A percentile compares a stretch with the other conserved stretches of the same genome.
phyloP scores from a whole-genome alignment of 179 eudicot genomes.

The Actinidia arguta region DNA sequence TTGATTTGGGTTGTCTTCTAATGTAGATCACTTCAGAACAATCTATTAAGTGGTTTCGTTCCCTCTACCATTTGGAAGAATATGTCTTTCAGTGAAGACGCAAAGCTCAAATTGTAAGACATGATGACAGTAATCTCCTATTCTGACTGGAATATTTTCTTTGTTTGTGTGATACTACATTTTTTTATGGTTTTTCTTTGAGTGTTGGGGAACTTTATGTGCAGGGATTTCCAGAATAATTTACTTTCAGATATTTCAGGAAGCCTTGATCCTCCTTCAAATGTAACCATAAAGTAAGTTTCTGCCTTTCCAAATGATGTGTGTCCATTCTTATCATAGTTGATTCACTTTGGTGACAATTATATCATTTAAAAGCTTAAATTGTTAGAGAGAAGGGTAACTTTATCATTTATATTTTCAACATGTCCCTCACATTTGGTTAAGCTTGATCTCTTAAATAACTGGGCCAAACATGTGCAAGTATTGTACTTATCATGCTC shows the following conservation, averaged over 20 bases:
- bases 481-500: too few relatives aligned
- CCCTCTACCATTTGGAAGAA: constrained; percentile 67
- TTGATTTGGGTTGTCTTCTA: too few relatives aligned
- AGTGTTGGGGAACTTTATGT: constrained; percentile 18
- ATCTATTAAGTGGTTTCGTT: constrained; percentile 64
- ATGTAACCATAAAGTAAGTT: constrained; percentile 69
- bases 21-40: constrained; percentile 68
- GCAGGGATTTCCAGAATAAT: constrained; percentile 85
- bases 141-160: not conserved
- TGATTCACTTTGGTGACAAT: too few relatives aligned
- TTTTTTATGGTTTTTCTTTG: not conserved
- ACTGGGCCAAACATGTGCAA: too few relatives aligned
- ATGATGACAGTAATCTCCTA: not conserved
- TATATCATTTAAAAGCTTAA: too few relatives aligned
- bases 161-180: not conserved
- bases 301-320: not conserved
- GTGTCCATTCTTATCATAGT: too few relatives aligned
- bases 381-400: too few relatives aligned
- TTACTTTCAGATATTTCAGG: constrained; percentile 55
- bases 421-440: too few relatives aligned
- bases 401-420: too few relatives aligned
- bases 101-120: constrained; percentile 63
- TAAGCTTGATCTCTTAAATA: too few relatives aligned
- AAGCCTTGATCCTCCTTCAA: constrained; percentile 53
- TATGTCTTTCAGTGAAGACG: constrained; percentile 42